Base-by-base conservation (phyloP, 2,329 filamentous ascomycete species). In the Penicillium sp. region DNA sequence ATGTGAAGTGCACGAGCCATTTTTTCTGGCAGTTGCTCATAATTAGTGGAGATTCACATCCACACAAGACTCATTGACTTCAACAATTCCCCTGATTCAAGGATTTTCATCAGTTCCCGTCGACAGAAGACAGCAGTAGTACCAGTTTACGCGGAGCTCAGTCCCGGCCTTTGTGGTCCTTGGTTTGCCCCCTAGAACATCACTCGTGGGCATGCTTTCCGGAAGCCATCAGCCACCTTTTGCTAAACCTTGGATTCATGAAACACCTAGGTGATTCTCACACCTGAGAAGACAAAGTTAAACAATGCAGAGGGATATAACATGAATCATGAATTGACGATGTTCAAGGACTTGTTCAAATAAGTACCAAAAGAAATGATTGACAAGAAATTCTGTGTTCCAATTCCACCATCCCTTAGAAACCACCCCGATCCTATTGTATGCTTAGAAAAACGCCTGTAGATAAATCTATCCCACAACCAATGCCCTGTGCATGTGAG, bases 191-290 rank as follows among this genome's bases (percentile, higher is more conserved):
- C 48, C 43, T 33, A 27, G 7, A 29, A 57, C 53, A 14, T 60
- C 19, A 66, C 58, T 66, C 48, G 62, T 35, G 63, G 63, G 48
- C 62, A 46, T 62, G 11, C 27, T n/a, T 44, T 55, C 63, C 63
- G 62, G 47, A 5, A 10, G 4, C 8, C 19, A 21, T 21, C 9
- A 31, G 13, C 16, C 26, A 19, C 10, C 16, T 29, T n/a, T 3
- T 31, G 14, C 2, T 31, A 1, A 19, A n/a, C 26, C 45, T 47
- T 31, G 44, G 47, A 10, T 39, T 9, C 8, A 33, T 16, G 31
- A 33, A 5, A 31, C 11, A 31, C 29, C 11, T 2, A 33, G 31
- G 29, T 31, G 29, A 13, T 6, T 14, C 13, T 33, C 5, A 16
- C 14, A 1, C 31, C 6, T 5, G 5, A 14, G 14, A 14, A 16